Percentiles rank a stretch among this genome's conserved stretches.
Conservation (phyloP, 495 filamentous ascomycete species). For the Pseudotulostoma volvatum region DNA sequence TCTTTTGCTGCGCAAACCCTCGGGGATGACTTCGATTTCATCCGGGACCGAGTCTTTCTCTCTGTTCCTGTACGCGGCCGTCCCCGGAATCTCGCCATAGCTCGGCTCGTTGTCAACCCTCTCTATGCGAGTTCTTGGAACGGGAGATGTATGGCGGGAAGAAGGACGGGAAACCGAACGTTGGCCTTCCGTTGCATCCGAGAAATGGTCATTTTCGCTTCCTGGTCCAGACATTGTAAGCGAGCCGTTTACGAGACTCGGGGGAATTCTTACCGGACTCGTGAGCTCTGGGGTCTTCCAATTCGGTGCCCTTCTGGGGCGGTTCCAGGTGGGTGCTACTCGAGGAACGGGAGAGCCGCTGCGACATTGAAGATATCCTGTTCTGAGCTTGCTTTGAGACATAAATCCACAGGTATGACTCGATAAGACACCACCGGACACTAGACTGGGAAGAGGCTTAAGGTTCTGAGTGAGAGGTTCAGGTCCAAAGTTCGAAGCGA, state of each 20-base stretch:
- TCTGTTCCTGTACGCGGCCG: constrained; percentile 39
- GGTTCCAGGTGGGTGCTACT: constrained; percentile 41
- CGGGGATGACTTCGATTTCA: constrained; percentile 44
- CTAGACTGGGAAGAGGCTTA: too few relatives aligned
- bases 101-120: constrained; percentile 39
- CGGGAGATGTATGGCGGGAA: constrained; percentile 33
- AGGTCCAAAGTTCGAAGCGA: too few relatives aligned
- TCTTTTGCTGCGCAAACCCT: constrained; percentile 34
- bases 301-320: constrained; percentile 45
- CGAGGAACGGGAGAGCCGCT: constrained; percentile 21
- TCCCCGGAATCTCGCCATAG: constrained; percentile 48
- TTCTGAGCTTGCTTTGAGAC: background rate
- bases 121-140: constrained; percentile 47
- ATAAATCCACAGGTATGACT: too few relatives aligned
- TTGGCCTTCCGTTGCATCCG: constrained; percentile 65
- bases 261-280: constrained; percentile 45
- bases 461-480: too few relatives aligned
- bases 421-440: too few relatives aligned
- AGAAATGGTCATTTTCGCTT: constrained; percentile 74
- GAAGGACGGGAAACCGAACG: constrained; percentile 17
- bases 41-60: constrained; percentile 48
- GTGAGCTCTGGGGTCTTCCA: constrained; percentile 66
- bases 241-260: constrained; percentile 1
- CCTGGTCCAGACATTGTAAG: constrained; percentile 28
- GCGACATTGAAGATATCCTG: constrained; percentile 19